Conservation (phyloP, 768 basidiomycete genomes). For the Pleurotus citrinopileatus region DNA sequence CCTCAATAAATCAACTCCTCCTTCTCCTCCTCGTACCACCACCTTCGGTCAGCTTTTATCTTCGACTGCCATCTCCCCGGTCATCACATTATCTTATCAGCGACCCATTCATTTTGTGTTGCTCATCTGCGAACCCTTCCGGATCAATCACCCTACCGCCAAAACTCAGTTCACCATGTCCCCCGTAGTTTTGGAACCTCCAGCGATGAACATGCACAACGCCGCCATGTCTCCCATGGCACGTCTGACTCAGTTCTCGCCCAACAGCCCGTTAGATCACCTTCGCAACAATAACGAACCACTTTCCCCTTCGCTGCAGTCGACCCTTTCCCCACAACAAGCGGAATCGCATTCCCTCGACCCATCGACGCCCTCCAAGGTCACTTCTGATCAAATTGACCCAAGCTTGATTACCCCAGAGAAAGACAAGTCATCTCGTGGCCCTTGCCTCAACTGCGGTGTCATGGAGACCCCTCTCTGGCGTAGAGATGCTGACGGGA, state of each 20-base stretch:
- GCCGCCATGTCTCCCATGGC: slow-evolving; percentile 39
- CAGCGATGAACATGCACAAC: slow-evolving; percentile 49
- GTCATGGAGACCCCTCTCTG: slow-evolving; percentile 81
- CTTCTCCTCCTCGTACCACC: background rate
- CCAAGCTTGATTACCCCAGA: slow-evolving; percentile 9
- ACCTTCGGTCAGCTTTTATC: background rate
- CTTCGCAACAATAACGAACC: slow-evolving; percentile 7
- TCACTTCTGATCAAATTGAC: slow-evolving; percentile 4
- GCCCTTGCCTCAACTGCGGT: slow-evolving; percentile 71
- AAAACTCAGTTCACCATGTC: slow-evolving; percentile 35
- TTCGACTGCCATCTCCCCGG: background rate
- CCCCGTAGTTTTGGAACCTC: slow-evolving; percentile 55
- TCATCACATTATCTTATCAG: background rate
- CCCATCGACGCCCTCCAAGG: slow-evolving; percentile 1
- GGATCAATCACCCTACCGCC: background rate
- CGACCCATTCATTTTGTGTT: background rate
- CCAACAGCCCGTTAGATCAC: slow-evolving; percentile 14
- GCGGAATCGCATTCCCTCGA: background rate
- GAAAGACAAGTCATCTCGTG: slow-evolving; percentile 28
- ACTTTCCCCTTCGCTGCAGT: background rate
- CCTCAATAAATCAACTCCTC: background rate
- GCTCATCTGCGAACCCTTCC: background rate
- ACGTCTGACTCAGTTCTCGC: slow-evolving; percentile 44
- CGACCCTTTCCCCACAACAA: background rate
- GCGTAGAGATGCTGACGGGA: slow-evolving; percentile 79